Evolutionary conservation across 2,329 filamentous ascomycete genomes (phyloP).

Genomic region (Pseudocercospora fuligena): DNA sequence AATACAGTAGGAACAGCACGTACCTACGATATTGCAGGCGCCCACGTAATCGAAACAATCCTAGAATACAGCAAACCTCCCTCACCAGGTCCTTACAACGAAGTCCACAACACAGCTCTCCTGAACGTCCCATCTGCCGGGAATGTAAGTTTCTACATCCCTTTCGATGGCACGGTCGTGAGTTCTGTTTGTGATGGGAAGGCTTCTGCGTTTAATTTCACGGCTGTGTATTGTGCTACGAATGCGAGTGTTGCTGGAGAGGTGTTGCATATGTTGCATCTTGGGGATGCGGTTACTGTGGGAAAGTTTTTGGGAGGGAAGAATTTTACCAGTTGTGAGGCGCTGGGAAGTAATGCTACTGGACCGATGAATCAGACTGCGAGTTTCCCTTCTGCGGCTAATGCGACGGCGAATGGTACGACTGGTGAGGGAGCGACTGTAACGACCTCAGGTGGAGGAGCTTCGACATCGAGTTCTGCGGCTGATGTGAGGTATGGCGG

Average conservation of each 20-base stretch:
- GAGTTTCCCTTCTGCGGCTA: not conserved
- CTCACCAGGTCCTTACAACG: constrained; percentile 25
- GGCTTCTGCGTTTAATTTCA: constrained; percentile 28
- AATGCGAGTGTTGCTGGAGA: constrained; percentile 16
- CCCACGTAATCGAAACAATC: constrained; percentile 29
- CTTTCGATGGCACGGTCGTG: constrained; percentile 23
- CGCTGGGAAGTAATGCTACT: constrained; percentile 21
- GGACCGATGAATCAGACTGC: constrained; percentile 18
- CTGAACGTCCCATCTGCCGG: constrained; percentile 17
- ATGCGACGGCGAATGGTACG: constrained; percentile 1
- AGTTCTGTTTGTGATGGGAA: constrained; percentile 26
- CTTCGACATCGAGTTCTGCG: not conserved
- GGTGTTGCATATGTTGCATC: constrained; percentile 26
- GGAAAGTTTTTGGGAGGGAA: constrained; percentile 28
- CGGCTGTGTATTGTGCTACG: constrained; percentile 30
- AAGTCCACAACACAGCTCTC: constrained; percentile 29
- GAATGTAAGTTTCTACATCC: constrained; percentile 24
- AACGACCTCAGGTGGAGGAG: not conserved
- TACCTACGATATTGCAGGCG: constrained; percentile 26
- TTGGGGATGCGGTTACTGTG: constrained; percentile 23
- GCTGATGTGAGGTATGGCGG: not conserved
- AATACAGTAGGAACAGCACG: constrained; percentile 27
- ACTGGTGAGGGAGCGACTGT: constrained; percentile 2
- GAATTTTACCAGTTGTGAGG: constrained; percentile 29
- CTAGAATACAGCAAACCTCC: constrained; percentile 25